Base-by-base conservation (phyloP, 2,329 filamentous ascomycete species). In the Cladosporium austrohemisphaericum region DNA sequence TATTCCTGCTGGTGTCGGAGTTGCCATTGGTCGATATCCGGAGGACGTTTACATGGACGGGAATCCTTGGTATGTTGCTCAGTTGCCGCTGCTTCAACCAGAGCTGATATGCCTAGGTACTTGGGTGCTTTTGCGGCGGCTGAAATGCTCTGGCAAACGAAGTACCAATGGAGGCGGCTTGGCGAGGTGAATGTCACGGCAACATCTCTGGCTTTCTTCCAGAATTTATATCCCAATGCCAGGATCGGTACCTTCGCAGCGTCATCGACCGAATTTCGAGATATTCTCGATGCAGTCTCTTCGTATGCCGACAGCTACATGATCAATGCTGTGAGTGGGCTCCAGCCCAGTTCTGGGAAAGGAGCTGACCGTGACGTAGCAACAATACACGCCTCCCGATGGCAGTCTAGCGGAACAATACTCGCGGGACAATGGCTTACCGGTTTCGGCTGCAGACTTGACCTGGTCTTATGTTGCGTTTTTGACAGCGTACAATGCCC, bases 391-490 rank as follows among this genome's bases (percentile, higher is more conserved):
- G 0, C 73, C 75, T 3, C 55, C 73, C 1, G 79, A 81, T 55
- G 86, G 86, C 14, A 76, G 77, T 1, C 64, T 88, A 10, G 71
- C 81, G 1, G 85, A 89, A 69, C 84, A 88, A 63, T 88, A 78
- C 59, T 74, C 77, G 56, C 76, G 76, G 56, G 63, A 59, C 16
- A 62, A 58, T 20, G 71, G 71, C 26, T 54, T 59, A 0, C 81
- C 80, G 1, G 67, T 84, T 3, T 86, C 83, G 1, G 85, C 85
- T 1, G 68, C 71, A 14, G 81, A 88, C 55, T 69, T 88, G 23
- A 88, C 84, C 3, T 88, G 84, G 84, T 86, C 83, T 0, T 88
- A 87, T 55, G 83, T 83, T 1, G 76, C 84, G 0, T 83, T 88
- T 65, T 69, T 88, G 40, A 84, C 83, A 0, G 78, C 78, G n/a